These are phyloP conservation scores for Hypoxylon lenormandii DNA, from an alignment of 495 filamentous ascomycete species.

Conservation along the genomic window DNA sequence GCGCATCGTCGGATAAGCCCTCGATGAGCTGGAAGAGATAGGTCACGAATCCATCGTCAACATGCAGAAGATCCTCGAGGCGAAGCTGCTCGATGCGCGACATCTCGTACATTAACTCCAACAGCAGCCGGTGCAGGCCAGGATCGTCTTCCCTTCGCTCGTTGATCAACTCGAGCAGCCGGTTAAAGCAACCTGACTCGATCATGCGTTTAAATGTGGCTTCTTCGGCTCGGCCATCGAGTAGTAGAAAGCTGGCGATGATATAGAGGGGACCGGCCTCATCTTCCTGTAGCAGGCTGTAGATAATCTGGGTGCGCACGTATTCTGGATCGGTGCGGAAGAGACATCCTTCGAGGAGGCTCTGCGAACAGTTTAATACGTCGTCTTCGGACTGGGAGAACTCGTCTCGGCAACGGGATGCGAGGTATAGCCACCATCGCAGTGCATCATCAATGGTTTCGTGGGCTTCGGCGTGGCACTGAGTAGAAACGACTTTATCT, in stretches of 20 bases:
- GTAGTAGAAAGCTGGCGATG: constrained; percentile 87
- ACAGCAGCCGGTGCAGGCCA: constrained; percentile 79
- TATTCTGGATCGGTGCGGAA: constrained; percentile 82
- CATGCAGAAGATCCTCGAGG: constrained; percentile 77
- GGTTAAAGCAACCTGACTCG: constrained; percentile 81
- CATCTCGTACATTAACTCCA: constrained; percentile 97
- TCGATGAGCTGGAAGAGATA: constrained; percentile 92
- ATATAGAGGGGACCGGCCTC: constrained; percentile 79
- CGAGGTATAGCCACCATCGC: constrained; percentile 83
- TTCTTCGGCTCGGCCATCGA: constrained; percentile 85
- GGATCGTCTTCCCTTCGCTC: constrained; percentile 70
- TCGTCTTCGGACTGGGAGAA: constrained; percentile 88
- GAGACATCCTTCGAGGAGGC: constrained; percentile 78
- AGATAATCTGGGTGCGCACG: constrained; percentile 91
- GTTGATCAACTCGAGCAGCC: constrained; percentile 84
- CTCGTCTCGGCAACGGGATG: constrained; percentile 81
- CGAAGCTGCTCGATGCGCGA: constrained; percentile 87
- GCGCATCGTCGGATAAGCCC: constrained; percentile 84
- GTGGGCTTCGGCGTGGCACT: constrained; percentile 72
- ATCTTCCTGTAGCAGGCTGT: constrained; percentile 91
- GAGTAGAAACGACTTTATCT: constrained; percentile 77
- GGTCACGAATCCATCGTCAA: constrained; percentile 86
- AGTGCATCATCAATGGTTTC: constrained; percentile 87
- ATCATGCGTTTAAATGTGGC: constrained; percentile 86
- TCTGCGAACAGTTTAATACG: constrained; percentile 83